Percentiles rank a stretch among this genome's conserved stretches.
These are phyloP conservation scores for Mariannaea sp. DNA, from an alignment of 2,329 filamentous ascomycete genomes.

Conservation along the genomic window DNA sequence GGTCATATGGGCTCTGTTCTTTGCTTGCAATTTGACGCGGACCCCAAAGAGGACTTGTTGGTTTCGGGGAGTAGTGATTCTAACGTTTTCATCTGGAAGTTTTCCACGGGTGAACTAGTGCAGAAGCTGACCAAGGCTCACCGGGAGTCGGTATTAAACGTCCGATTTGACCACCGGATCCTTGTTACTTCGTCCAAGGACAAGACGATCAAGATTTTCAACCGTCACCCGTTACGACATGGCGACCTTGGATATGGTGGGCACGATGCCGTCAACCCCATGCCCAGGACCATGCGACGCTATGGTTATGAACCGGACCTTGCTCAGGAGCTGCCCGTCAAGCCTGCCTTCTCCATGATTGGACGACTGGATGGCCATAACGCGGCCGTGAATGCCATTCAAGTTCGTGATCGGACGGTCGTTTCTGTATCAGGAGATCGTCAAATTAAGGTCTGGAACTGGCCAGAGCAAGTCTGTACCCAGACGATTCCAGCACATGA, in stretches of 20 bases:
- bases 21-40: constrained; percentile 92
- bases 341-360: constrained; percentile 74
- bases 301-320: constrained; percentile 60
- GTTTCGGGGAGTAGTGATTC: constrained; percentile 94
- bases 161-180: constrained; percentile 88
- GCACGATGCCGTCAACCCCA: constrained; percentile 53
- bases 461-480: constrained; percentile 75
- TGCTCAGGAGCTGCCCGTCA: constrained; percentile 53
- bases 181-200: constrained; percentile 98
- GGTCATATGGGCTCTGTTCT: constrained; percentile 88
- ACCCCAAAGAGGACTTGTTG: constrained; percentile 86
- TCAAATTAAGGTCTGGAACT: constrained; percentile 93
- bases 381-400: constrained; percentile 94
- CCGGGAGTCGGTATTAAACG: constrained; percentile 87
- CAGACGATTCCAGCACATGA: constrained; percentile 84
- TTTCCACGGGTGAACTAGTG: constrained; percentile 85
- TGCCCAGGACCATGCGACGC: constrained; percentile 55
- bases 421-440: constrained; percentile 95
- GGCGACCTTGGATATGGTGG: constrained; percentile 62
- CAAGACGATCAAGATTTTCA: constrained; percentile 96
- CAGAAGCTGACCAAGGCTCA: constrained; percentile 80
- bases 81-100: constrained; percentile 88
- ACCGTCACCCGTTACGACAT: constrained; percentile 69
- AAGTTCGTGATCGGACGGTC: constrained; percentile 82
- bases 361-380: constrained; percentile 81